A percentile compares a stretch with the other conserved stretches of the same genome.
Conservation (phyloP, 1,284 basidiomycete genomes). For the Trametes hirsuta region DNA sequence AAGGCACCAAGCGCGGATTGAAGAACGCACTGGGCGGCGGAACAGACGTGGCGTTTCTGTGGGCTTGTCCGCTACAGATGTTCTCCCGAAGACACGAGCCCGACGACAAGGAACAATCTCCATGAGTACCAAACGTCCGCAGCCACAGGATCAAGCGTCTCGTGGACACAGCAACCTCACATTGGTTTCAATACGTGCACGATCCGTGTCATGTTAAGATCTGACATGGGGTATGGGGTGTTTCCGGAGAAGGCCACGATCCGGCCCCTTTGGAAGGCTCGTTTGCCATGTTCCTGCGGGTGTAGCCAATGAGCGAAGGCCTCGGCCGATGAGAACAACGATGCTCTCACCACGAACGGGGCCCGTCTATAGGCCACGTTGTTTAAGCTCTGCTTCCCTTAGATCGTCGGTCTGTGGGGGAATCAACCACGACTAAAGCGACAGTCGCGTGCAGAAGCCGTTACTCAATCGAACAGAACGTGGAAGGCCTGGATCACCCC, state of each 20-base stretch:
- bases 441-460: not conserved
- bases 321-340: not conserved
- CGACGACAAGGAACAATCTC: not conserved
- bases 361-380: not conserved
- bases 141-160: not conserved
- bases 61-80: not conserved
- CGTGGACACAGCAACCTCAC: no score
- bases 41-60: not conserved
- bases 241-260: no score
- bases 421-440: not conserved
- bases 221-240: no score
- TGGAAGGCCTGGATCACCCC: not conserved
- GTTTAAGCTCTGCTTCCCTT: not conserved
- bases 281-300: not conserved
- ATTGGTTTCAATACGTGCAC: no score
- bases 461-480: not conserved
- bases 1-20: not conserved
- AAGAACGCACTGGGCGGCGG: not conserved
- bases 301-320: not conserved
- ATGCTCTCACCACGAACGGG: not conserved
- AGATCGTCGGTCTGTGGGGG: not conserved
- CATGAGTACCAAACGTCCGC: not conserved
- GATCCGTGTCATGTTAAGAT: no score
- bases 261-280: no score
- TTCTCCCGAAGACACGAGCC: not conserved